Base-by-base conservation (phyloP, 2,329 filamentous ascomycete species). In the Helminthosporium solani region DNA sequence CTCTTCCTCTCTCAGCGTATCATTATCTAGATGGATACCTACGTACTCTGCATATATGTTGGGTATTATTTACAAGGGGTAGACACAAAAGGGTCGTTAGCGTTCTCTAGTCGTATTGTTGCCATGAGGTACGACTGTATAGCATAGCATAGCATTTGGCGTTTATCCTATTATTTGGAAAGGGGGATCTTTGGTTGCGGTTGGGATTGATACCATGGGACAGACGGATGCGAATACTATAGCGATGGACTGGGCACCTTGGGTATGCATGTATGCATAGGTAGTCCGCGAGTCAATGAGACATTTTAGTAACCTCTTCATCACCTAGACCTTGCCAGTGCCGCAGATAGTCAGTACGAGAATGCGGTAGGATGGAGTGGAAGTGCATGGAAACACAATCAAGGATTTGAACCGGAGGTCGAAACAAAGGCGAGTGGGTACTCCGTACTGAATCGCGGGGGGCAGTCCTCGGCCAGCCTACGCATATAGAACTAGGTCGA, bases 81-180 rank as follows among this genome's bases (percentile, higher is more conserved):
- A n/a, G n/a, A n/a, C n/a, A n/a, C n/a, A n/a, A n/a, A n/a, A n/a
- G n/a, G n/a, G 23, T 9, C 23, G 5, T 25, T 25, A 9, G 23
- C 23, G 6, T 25, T 9, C 5, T 31, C 4, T n/a, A 5, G 18
- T 33, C 19, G 38, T 38, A 45, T 39, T 16, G 16, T 19, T 5
- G 39, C 18, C 16, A 25, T 28, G 23, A 40, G 21, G 35, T 18
- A 49, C 39, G 42, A 40, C 19, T 34, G 47, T 42, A 49, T 49
- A 46, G 47, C 47, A 41, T 45, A 33, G 21, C 20, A n/a, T n/a
- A n/a, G n/a, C n/a, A n/a, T n/a, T n/a, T n/a, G 47, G 47, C 38
- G 47, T 46, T 49, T 39, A 12, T n/a, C 33, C 21, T 44, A n/a
- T n/a, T n/a, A n/a, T 41, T 42, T 7, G 2, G 28, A 31, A 12